A percentile compares a stretch with the other conserved stretches of the same genome.
These are phyloP conservation scores for Saitozyma podzolica DNA, from an alignment of 768 basidiomycete species.

Conservation along the genomic window DNA sequence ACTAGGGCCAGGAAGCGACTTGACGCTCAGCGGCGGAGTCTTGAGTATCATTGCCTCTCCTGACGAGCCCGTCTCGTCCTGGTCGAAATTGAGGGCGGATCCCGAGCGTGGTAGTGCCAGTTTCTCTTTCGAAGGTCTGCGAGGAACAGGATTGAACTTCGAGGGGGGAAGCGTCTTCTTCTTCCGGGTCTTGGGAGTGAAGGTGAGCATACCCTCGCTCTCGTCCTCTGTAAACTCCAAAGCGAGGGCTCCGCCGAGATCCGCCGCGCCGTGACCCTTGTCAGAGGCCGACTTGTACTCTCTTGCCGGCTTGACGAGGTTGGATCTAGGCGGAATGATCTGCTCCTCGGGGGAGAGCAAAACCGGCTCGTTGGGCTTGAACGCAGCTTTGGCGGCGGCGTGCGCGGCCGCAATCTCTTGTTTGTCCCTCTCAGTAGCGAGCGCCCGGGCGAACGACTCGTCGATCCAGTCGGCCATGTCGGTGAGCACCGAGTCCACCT, in stretches of 20 bases:
- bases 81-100: slow-evolving; percentile 43
- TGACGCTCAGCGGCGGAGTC: slow-evolving; percentile 29
- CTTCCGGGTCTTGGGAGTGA: slow-evolving; percentile 60
- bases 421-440: slow-evolving; percentile 32
- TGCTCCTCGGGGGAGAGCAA: slow-evolving; percentile 24
- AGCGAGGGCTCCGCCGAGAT: slow-evolving; percentile 24
- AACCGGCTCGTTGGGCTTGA: slow-evolving; percentile 24
- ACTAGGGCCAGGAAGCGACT: slow-evolving; percentile 6
- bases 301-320: slow-evolving; percentile 40
- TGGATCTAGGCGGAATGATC: slow-evolving; percentile 25
- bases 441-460: slow-evolving; percentile 62
- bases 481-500: slow-evolving; percentile 73
- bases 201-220: slow-evolving; percentile 68
- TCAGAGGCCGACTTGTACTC: slow-evolving; percentile 35
- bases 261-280: slow-evolving; percentile 41
- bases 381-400: slow-evolving; percentile 37
- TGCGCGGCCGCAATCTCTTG: slow-evolving; percentile 33
- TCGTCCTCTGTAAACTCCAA: slow-evolving; percentile 54
- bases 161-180: slow-evolving; percentile 27
- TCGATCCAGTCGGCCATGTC: slow-evolving; percentile 91
- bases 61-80: slow-evolving; percentile 42
- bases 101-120: slow-evolving; percentile 27
- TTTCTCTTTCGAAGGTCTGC: slow-evolving; percentile 32
- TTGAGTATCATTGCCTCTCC: slow-evolving; percentile 33
- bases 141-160: slow-evolving; percentile 33